Evolutionary conservation across 345 rosid genomes (phyloP).

Genomic region (Salix dunnii): DNA sequence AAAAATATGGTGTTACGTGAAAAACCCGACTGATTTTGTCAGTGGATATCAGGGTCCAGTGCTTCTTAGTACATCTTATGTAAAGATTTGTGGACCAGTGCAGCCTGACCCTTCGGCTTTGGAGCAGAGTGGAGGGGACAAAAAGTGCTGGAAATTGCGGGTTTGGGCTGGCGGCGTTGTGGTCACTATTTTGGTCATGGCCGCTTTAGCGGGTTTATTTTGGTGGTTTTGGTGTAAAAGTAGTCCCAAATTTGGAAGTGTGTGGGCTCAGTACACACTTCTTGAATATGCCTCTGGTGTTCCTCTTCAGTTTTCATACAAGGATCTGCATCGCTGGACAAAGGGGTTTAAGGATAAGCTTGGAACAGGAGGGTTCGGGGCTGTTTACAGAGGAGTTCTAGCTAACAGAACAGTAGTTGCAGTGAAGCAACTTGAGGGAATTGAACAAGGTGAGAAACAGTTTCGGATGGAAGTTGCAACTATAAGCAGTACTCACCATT

Average conservation of each 20-base stretch:
- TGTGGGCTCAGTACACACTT: constrained; percentile 44
- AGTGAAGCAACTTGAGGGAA: constrained; percentile 20
- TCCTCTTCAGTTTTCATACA: constrained; percentile 20
- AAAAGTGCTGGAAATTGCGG: constrained; percentile 22
- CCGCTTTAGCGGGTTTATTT: constrained; percentile 35
- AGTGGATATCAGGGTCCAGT: constrained; percentile 52
- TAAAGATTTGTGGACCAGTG: constrained; percentile 58
- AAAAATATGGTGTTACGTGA: constrained; percentile 51
- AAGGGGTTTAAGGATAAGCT: constrained; percentile 25
- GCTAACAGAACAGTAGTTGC: constrained; percentile 12
- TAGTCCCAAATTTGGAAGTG: constrained; percentile 31
- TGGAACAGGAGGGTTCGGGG: constrained; percentile 19
- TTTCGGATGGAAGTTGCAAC: constrained; percentile 24
- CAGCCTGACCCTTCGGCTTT: constrained; percentile 30
- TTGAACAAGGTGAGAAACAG: constrained; percentile 25
- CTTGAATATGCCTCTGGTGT: constrained; percentile 63
- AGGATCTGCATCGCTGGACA: constrained; percentile 14
- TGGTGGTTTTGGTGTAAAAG: constrained; percentile 57
- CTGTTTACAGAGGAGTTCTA: constrained; percentile 18
- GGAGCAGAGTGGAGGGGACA: not conserved
- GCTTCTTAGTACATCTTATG: constrained; percentile 48
- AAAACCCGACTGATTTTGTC: constrained; percentile 37
- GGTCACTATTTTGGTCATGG: constrained; percentile 30
- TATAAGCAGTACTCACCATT: constrained; percentile 24
- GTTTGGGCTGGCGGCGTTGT: constrained; percentile 38